A percentile compares a stretch with the other conserved stretches of the same genome.
Conservation (phyloP, 2,329 filamentous ascomycete genomes). For the Hypoxylon sp. region DNA sequence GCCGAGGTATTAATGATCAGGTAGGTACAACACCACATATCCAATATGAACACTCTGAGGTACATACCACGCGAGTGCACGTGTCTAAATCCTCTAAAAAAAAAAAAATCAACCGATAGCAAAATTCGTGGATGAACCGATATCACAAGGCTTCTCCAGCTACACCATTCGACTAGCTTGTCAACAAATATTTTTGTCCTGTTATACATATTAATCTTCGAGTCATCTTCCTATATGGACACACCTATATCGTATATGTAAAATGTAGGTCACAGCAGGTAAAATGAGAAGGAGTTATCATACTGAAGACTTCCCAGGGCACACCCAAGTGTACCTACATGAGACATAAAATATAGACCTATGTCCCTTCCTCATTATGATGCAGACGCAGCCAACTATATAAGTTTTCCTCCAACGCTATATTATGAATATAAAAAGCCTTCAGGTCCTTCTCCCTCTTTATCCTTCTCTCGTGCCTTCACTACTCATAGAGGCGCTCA, state of each 20-base stretch:
- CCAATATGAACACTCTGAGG: too few species aligned
- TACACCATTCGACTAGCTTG: background rate
- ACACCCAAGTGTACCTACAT: background rate
- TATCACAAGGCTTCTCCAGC: background rate
- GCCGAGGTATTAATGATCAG: too few species aligned
- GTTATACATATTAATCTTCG: constrained; percentile 2
- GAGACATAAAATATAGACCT: background rate
- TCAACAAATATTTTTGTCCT: background rate
- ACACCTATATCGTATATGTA: background rate
- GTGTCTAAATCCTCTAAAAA: too few species aligned
- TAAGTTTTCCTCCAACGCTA: constrained; percentile 1
- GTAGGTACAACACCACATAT: too few species aligned
- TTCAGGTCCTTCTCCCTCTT: constrained; percentile 1
- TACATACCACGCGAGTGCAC: too few species aligned
- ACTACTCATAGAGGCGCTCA: background rate
- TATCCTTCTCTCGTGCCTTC: background rate
- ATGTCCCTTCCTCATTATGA: constrained; percentile 3
- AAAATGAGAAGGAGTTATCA: constrained; percentile 7
- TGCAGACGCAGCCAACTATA: constrained; percentile 3
- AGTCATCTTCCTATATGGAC: background rate
- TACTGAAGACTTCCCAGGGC: background rate
- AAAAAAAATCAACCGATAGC: too few species aligned
- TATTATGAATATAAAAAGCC: background rate
- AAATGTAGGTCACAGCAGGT: constrained; percentile 1
- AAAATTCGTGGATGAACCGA: background rate